These are phyloP conservation scores for Pseudopithomyces maydicus DNA, from an alignment of 2,329 filamentous ascomycete species.

Conservation along the genomic window DNA sequence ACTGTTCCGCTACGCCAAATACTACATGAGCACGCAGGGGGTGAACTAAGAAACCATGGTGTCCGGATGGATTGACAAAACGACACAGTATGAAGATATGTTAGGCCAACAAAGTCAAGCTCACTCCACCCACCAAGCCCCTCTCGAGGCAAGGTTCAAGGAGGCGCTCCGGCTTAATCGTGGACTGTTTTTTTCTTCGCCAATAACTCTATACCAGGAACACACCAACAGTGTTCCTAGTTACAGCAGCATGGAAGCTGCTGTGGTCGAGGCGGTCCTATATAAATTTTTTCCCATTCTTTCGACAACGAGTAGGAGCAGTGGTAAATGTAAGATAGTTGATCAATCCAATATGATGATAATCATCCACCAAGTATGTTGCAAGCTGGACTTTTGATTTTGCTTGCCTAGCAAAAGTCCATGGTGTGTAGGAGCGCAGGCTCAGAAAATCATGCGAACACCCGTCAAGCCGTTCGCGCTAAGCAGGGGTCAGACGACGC, in stretches of 20 bases:
- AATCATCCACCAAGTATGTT: neutral
- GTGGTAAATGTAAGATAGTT: constrained; percentile 9
- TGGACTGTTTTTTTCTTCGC: constrained; percentile 78
- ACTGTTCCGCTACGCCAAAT: neutral
- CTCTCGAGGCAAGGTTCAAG: constrained; percentile 83
- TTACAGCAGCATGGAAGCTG: constrained; percentile 58
- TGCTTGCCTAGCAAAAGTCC: neutral
- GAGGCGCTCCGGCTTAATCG: constrained; percentile 99
- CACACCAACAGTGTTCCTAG: constrained; percentile 66
- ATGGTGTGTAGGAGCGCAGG: constrained; percentile 2
- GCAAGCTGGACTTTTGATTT: neutral
- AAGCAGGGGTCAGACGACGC: constrained; percentile 24
- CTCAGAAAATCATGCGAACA: constrained; percentile 25
- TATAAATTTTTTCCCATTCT: neutral
- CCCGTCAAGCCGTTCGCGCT: constrained; percentile 22
- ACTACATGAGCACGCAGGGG: neutral
- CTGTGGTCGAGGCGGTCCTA: constrained; percentile 60
- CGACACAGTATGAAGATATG: constrained; percentile 52
- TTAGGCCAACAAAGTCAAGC: constrained; percentile 96
- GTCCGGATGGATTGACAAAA: neutral
- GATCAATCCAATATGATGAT: no score
- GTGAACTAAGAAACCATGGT: neutral
- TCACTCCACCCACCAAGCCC: constrained; percentile 80
- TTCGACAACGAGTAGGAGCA: constrained; percentile 7
- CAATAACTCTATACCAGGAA: constrained; percentile 81